Conservation (phyloP, 805 yeast genomes). For the Myxozyma nipponensis region DNA sequence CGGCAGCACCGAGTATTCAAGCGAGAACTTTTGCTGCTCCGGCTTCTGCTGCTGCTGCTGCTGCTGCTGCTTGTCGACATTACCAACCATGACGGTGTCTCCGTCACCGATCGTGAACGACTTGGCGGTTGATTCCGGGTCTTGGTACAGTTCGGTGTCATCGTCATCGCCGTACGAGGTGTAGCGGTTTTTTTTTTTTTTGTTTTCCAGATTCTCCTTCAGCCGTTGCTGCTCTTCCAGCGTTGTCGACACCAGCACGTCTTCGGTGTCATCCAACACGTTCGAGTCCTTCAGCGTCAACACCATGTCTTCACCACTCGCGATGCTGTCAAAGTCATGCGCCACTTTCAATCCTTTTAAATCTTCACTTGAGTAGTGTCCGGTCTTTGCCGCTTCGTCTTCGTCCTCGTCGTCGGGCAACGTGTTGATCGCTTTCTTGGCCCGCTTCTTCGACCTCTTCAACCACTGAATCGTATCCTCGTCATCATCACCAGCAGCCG, state of each 20-base stretch:
- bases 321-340: constrained; percentile 45
- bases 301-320: constrained; percentile 45
- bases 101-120: constrained; percentile 22
- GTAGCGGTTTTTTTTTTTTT: constrained; percentile 19
- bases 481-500: constrained; percentile 32
- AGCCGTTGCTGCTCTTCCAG: constrained; percentile 37
- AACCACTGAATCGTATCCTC: constrained; percentile 42
- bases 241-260: constrained; percentile 44
- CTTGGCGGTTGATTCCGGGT: constrained; percentile 23
- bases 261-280: constrained; percentile 35
- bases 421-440: constrained; percentile 15
- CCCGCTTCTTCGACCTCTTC: constrained; percentile 32
- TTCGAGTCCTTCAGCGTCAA: constrained; percentile 56
- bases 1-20: constrained; percentile 27
- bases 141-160: constrained; percentile 31
- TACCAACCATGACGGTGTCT: constrained; percentile 3
- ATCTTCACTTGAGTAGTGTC: constrained; percentile 33
- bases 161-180: constrained; percentile 32
- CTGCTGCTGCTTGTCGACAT: constrained; percentile 7
- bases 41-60: constrained; percentile 10
- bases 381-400: constrained; percentile 5
- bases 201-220: constrained; percentile 29
- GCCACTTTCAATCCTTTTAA: constrained; percentile 43
- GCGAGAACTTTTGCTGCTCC: constrained; percentile 20
- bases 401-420: constrained; percentile 3